Evolutionary conservation across 495 filamentous ascomycete genomes (phyloP).

Genomic region (Penicillium cinerascens): DNA sequence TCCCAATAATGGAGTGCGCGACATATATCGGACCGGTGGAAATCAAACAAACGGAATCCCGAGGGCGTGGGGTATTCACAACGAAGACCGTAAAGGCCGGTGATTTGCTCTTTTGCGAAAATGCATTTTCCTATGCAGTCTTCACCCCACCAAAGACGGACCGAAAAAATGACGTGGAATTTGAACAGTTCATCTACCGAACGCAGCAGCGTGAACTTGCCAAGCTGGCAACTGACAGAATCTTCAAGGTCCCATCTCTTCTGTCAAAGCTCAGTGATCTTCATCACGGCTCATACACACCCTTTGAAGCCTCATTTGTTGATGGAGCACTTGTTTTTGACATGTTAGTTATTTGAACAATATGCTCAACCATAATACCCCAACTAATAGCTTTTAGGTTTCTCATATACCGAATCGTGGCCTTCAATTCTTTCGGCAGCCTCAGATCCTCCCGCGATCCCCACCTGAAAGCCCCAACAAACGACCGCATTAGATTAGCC

Average conservation of each 20-base stretch:
- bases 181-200: conserved; percentile 32
- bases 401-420: background rate
- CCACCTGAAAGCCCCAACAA: background rate
- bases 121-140: conserved; percentile 43
- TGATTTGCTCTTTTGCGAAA: conserved; percentile 53
- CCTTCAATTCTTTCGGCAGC: background rate
- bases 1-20: conserved; percentile 41
- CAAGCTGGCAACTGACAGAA: conserved; percentile 26
- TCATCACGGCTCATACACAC: conserved; percentile 10
- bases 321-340: background rate
- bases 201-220: conserved; percentile 24
- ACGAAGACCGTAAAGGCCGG: conserved; percentile 46
- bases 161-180: background rate
- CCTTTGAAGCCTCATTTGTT: background rate
- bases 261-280: conserved; percentile 33
- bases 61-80: conserved; percentile 47
- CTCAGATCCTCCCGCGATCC: background rate
- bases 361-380: background rate
- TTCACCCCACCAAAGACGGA: too few species aligned
- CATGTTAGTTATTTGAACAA: background rate
- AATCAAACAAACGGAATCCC: conserved; percentile 13
- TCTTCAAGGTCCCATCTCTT: conserved; percentile 47
- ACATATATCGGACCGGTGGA: conserved; percentile 35
- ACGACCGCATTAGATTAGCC: background rate
- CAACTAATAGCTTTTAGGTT: background rate